Evolutionary conservation across 768 basidiomycete species (phyloP), one percentile per base, ranked within the genome.

Genomic region (Podaxis sp.): DNA sequence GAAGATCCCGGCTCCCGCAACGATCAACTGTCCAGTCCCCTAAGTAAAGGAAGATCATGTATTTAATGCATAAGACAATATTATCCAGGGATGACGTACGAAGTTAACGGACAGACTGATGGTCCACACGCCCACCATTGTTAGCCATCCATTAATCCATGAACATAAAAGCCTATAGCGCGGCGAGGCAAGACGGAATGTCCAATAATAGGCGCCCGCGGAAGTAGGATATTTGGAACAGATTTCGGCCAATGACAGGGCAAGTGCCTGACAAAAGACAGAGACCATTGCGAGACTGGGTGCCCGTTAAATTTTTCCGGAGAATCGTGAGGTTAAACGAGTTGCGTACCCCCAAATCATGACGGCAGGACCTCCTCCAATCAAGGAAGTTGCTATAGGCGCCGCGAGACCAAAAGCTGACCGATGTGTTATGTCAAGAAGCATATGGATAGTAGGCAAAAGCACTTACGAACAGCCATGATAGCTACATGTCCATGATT

Each of bases 81-180:
- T 38, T n/a, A 36, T 37, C 33, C 0, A 36, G 44, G 40, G 22
- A 61, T 33, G 58, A 63, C 74, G 53, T 71, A 85, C 85, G 67
- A 89, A 89, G 3, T 82, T 85, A 5, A 87, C 87, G 10, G 86
- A 87, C 40, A 88, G 68, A n/a, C 84, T 82, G 61, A 85, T 79
- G 0, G 84, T 89, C 87, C 87, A 89, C 13, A 87, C 84, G 26
- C 88, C 88, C 30, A 87, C 86, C 67, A 87, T 76, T 1, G 84
- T 86, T 17, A 89, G 73, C 88, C 88, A 90, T 5, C 88, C 87
- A 60, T 85, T 85, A 52, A 89, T 83, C 84, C 87, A 89, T 15
- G 84, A 85, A 2, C 82, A 72, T 8, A 87, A 66, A 6, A 87
- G 72, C 57, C 82, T 77, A 60, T 77, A 80, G 54, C 74, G 76